Base-by-base conservation (phyloP, 148 eudicot genomes). In the Camellia sinensis region DNA sequence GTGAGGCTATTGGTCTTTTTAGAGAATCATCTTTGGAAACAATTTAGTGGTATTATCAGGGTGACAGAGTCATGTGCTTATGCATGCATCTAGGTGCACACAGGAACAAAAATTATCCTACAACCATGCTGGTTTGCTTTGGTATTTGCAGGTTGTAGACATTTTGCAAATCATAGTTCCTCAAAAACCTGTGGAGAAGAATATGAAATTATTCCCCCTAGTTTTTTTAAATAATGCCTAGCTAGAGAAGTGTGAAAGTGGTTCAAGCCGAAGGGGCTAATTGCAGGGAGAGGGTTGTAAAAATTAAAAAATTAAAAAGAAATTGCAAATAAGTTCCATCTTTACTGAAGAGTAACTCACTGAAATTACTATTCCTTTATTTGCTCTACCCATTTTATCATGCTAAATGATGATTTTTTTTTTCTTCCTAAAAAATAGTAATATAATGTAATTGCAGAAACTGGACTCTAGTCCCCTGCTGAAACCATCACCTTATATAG, bases 1-100 rank as follows among this genome's bases (percentile, higher is more conserved):
- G 94, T 92, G 71, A 82, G 78, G 21, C 74, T 13, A 41, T 52
- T 77, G n/a, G 50, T 13, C 81, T 83, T 29, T 46, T 54, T 45
- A 44, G 11, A 29, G 46, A 41, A 72, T 19, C 21, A 22, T 65
- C 41, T 44, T 43, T 48, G 66, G 17, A 45, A 71, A 52, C 67
- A 4, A 78, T 63, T 46, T 40, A 4, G 45, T 75, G 6, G 3
- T 12, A 15, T 57, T 43, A 21, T 80, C 4, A 43, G 56, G 22
- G 9, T 37, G 19, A 48, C 7, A 57, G 46, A 29, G n/a, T 29
- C 43, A 67, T 40, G 70, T 10, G 70, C 70, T 67, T 45, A 40
- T 67, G 14, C 43, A 66, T 29, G 44, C 6, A 40, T 66, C 41
- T 3, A 56, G 8, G 61, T 56, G 12, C 17, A 56, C 13, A 56